Evolutionary conservation across 2,329 filamentous ascomycete genomes (phyloP).

Genomic region (Aplosporella prunicola): DNA sequence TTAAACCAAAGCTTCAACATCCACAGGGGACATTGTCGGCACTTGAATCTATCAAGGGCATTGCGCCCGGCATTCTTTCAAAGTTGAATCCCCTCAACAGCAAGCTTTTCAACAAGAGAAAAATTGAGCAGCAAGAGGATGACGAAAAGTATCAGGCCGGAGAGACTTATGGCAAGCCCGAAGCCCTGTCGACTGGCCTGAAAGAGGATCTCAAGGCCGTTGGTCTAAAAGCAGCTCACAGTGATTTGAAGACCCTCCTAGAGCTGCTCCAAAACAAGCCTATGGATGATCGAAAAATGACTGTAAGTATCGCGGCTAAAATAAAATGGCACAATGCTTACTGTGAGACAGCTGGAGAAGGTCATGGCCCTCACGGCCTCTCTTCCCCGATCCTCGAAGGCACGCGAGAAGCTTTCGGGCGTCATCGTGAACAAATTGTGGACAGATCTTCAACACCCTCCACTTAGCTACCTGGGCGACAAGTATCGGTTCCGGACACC

Average conservation of each 20-base stretch:
- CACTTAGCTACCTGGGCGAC: conserved; percentile 35
- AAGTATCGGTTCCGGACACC: conserved; percentile 57
- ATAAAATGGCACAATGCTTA: too few species aligned
- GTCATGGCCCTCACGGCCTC: conserved; percentile 5
- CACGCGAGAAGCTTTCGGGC: conserved; percentile 2
- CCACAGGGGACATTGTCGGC: conserved; percentile 1
- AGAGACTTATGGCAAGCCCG: conserved; percentile 3
- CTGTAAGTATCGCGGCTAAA: not conserved
- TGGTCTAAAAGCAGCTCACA: not conserved
- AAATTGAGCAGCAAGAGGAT: not conserved
- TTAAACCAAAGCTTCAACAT: not conserved
- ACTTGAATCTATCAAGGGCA: not conserved
- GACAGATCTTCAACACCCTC: conserved; percentile 4
- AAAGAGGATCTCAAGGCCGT: conserved; percentile 1
- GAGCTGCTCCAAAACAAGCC: conserved; percentile 3
- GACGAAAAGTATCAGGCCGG: conserved; percentile 6
- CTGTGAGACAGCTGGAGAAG: conserved; percentile 1
- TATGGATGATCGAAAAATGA: conserved; percentile 2
- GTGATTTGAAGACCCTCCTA: conserved; percentile 4
- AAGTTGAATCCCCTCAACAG: not conserved
- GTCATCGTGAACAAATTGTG: conserved; percentile 4
- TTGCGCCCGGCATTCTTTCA: not conserved
- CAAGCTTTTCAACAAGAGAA: conserved; percentile 1
- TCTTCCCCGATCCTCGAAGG: not conserved
- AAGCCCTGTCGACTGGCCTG: not conserved